Evolutionary conservation across 2,329 filamentous ascomycete genomes (phyloP), one percentile per base, ranked within the genome.

Genomic region (Alternaria postmessia): DNA sequence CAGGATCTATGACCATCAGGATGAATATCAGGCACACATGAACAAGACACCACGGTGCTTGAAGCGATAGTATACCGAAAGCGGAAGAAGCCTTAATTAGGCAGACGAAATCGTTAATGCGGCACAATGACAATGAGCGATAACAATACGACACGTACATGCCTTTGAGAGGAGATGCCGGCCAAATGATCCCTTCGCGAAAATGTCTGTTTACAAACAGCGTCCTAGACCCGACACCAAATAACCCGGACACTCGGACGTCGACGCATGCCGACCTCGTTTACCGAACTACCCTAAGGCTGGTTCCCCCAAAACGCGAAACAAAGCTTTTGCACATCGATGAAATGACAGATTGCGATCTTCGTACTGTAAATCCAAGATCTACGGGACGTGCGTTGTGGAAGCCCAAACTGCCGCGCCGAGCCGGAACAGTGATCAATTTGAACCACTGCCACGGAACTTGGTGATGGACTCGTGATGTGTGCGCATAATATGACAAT

Each of bases 321-420:
- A 38, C 30, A 24, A 34, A 49, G 32, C 46, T 36, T 49, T 32
- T 49, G 46, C 46, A 38, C 8, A 38, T 38, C 46, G 46, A 38
- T 38, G 18, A 24, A 12, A 36, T 14, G 8, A 16, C 30, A 49
- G 20, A 49, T 49, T 49, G 22, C 46, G 46, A 49, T 49, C 30
- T 49, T 49, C 32, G 22, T 22, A 16, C 20, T 42, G 20, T 16
- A 4, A 24, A 26, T 24, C 46, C 18, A 36, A 24, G 46, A 49
- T 49, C 46, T 36, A 38, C 46, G 16, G 46, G 46, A 49, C 46
- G 46, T 49, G 46, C 46, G 32, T 38, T 38, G 7, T 36, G 32
- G 46, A 49, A 38, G 46, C 30, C 22, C 46, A 49, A 49, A 49
- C 46, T 49, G 46, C 46, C 46, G 46, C 36, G 46, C 46, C 46